phyloP scores from a whole-genome alignment of 2,329 filamentous ascomycete species.

The Fusarium piperis region DNA sequence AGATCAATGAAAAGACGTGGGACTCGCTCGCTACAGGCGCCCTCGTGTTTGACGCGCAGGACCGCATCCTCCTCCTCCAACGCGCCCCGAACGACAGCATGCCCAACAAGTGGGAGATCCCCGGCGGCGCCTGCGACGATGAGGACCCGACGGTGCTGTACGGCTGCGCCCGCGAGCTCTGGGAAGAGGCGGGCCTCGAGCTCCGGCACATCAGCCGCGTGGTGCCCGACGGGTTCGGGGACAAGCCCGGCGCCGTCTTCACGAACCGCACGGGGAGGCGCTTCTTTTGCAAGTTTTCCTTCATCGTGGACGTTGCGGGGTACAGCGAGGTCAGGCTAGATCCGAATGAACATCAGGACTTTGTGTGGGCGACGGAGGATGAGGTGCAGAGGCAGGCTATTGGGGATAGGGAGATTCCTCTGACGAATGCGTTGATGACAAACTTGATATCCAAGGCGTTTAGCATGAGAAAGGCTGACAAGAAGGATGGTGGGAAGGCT shows the following conservation, averaged over 20 bases:
- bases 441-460: conserved; percentile 46
- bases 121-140: conserved; percentile 58
- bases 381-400: conserved; percentile 45
- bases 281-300: conserved; percentile 47
- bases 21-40: conserved; percentile 47
- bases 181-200: conserved; percentile 57
- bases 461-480: conserved; percentile 33
- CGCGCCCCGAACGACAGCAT: conserved; percentile 56
- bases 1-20: conserved; percentile 37
- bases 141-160: conserved; percentile 54
- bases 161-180: conserved; percentile 58
- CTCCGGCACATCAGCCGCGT: conserved; percentile 43
- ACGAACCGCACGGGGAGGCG: conserved; percentile 47
- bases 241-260: conserved; percentile 43
- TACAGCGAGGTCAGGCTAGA: conserved; percentile 47
- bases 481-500: background rate
- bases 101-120: conserved; percentile 59
- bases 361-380: conserved; percentile 52
- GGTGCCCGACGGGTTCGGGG: conserved; percentile 41
- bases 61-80: conserved; percentile 57
- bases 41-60: conserved; percentile 47
- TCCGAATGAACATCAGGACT: conserved; percentile 54
- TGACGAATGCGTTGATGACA: conserved; percentile 44
- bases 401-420: conserved; percentile 43
- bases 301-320: conserved; percentile 48